Base-by-base conservation (phyloP, 148 eudicot genomes). In the Rheum nobile region DNA sequence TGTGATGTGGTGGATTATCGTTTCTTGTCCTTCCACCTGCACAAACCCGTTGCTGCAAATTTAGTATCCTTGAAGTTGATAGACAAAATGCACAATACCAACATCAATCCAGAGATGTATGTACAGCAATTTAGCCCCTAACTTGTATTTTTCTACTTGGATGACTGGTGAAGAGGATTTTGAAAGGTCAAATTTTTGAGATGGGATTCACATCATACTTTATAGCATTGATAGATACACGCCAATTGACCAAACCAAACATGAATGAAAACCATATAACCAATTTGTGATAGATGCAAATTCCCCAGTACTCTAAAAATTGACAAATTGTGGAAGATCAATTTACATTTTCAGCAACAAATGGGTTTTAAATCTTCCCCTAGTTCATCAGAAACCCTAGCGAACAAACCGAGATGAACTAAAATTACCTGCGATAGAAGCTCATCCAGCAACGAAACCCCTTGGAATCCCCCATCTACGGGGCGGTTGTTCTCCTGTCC, bases 21-120 rank as follows among this genome's bases (percentile, higher is more conserved):
- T 85, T 82, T 86, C 94, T 71, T 91, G 90, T 38, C 82, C 83
- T 84, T 88, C 88, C 50, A 78, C 92, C 97, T 91, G 79, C 32
- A 38, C 13, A 59, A 46, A 6, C 63, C 12, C 57, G 16, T 8
- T 16, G 8, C 55, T 35, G 37, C 43, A 41, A 41, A 41, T 41
- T 41, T 8, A 41, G 43, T 9, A 41, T 41, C 43, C 43, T 9
- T 41, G 43, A 41, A 41, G 3, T 35, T 35, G 3, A 35, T 35
- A 35, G 4, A 35, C 17, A 19, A 50, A 44, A 10, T 44, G 12
- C 16, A 6, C 57, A 17, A 50, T 50, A 4, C 57, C 17, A 8
- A 4, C 37, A 17, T 16, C 55, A 48, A 48, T 16, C 4, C 21
- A 17, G 6, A 17, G 6, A 48, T 5, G 21, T n/a, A 16, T 4